phyloP scores from a whole-genome alignment of 331 rosid genomes.

The Rhamnella rubrinervis region DNA sequence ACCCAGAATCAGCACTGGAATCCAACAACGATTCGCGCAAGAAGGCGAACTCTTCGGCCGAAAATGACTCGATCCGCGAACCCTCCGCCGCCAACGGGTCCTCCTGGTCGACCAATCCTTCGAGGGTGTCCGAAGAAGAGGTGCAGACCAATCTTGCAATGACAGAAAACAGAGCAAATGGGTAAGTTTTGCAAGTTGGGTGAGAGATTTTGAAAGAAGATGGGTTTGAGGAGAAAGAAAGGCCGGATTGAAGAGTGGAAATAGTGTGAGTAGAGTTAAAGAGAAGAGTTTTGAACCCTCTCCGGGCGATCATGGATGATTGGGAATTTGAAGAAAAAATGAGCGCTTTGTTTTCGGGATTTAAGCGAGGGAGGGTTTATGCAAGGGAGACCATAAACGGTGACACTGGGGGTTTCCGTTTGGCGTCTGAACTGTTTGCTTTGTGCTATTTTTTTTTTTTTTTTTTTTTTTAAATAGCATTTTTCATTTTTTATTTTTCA shows the following conservation, averaged over 20 bases:
- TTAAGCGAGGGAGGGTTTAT: not conserved
- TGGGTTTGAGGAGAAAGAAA: not conserved
- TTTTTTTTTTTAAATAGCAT: no score
- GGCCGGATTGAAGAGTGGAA: not conserved
- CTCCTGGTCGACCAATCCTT: not conserved
- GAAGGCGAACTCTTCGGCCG: conserved; percentile 49
- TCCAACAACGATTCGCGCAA: conserved; percentile 50
- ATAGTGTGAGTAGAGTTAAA: not conserved
- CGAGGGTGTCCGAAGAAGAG: not conserved
- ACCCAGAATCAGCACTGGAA: conserved; percentile 29
- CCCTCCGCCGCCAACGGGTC: not conserved
- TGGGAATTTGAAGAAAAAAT: not conserved
- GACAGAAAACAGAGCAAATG: not conserved
- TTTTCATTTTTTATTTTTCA: no score
- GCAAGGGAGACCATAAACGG: not conserved
- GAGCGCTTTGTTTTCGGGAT: not conserved
- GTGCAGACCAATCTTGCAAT: not conserved
- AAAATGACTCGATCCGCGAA: conserved; percentile 20
- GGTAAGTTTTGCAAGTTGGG: not conserved
- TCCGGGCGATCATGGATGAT: not conserved
- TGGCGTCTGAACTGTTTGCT: no score
- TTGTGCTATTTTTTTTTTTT: no score
- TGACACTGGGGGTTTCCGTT: no score
- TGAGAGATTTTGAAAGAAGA: not conserved
- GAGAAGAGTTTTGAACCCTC: not conserved